Evolutionary conservation across 164 flowering plant species (phyloP).

Genomic region (Berberis thunbergii): DNA sequence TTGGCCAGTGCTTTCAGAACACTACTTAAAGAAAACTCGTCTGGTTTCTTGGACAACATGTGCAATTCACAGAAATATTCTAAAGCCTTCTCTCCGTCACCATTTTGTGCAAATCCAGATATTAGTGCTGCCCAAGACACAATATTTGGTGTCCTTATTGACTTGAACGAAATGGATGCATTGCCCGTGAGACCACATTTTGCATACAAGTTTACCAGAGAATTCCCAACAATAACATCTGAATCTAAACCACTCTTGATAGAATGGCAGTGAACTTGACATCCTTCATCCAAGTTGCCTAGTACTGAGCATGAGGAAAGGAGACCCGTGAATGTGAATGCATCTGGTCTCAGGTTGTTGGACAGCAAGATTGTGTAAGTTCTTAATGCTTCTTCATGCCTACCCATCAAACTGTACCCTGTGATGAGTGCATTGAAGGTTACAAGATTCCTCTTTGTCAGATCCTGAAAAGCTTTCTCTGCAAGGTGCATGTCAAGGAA

Average conservation of each 20-base stretch:
- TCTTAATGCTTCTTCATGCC: not conserved
- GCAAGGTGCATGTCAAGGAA: not conserved
- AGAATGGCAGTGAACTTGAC: conserved; percentile 3
- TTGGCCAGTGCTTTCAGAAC: conserved; percentile 9
- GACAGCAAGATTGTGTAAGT: not conserved
- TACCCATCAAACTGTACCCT: conserved; percentile 3
- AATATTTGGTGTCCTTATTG: conserved; percentile 1
- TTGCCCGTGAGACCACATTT: conserved; percentile 6
- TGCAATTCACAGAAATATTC: conserved; percentile 6
- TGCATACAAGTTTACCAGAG: conserved; percentile 6
- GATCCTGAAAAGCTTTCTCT: conserved; percentile 7
- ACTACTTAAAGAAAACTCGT: conserved; percentile 8
- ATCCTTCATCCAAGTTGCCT: not conserved
- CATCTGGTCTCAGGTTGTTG: conserved; percentile 5
- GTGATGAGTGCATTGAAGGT: conserved; percentile 7
- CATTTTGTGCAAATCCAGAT: conserved; percentile 8
- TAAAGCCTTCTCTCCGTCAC: conserved; percentile 1
- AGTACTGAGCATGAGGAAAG: conserved; percentile 3
- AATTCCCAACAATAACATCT: conserved; percentile 2
- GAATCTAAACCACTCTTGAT: conserved; percentile 8
- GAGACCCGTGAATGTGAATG: conserved; percentile 5
- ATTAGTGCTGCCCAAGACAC: conserved; percentile 11
- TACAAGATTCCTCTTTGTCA: conserved; percentile 1
- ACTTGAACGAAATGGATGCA: not conserved
- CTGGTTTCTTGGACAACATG: conserved; percentile 4